Evolutionary conservation across 805 yeast genomes (phyloP).

Genomic region (Pichia ethanolica): DNA sequence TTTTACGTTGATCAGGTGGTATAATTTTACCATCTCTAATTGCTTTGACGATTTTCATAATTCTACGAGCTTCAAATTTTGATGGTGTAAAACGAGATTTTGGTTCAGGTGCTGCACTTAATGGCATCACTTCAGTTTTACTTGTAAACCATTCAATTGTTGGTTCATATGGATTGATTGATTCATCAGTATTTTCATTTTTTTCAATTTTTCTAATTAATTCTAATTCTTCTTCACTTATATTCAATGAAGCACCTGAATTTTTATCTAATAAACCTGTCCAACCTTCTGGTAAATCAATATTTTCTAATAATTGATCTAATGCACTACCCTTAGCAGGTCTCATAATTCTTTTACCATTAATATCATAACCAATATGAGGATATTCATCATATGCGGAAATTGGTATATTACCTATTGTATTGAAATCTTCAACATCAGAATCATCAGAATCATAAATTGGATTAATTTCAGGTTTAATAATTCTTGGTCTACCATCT

Average conservation of each 20-base stretch:
- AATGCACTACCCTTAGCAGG: constrained; percentile 96
- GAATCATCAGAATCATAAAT: constrained; percentile 93
- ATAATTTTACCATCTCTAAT: constrained; percentile 93
- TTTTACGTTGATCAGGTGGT: constrained; percentile 55
- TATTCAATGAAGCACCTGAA: constrained; percentile 78
- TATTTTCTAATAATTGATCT: constrained; percentile 80
- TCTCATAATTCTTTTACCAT: constrained; percentile 97
- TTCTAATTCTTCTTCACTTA: constrained; percentile 82
- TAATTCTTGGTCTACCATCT: constrained; percentile 73
- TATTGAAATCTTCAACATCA: constrained; percentile 71
- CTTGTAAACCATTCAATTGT: constrained; percentile 93
- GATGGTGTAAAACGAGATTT: constrained; percentile 96
- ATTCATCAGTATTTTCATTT: constrained; percentile 76
- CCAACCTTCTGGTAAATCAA: constrained; percentile 98
- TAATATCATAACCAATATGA: constrained; percentile 92
- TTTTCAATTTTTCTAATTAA: constrained; percentile 78
- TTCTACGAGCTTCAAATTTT: constrained; percentile 90
- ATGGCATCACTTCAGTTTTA: constrained; percentile 79
- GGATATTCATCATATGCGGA: constrained; percentile 96
- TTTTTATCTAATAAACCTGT: constrained; percentile 88
- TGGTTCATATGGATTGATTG: constrained; percentile 84
- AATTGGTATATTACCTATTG: constrained; percentile 89
- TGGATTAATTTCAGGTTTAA: constrained; percentile 89
- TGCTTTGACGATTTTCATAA: constrained; percentile 94
- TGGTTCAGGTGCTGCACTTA: constrained; percentile 93